A percentile compares a stretch with the other conserved stretches of the same genome.
Evolutionary conservation across 2,329 filamentous ascomycete species (phyloP).

Genomic region (Dothideomycetes sp.): DNA sequence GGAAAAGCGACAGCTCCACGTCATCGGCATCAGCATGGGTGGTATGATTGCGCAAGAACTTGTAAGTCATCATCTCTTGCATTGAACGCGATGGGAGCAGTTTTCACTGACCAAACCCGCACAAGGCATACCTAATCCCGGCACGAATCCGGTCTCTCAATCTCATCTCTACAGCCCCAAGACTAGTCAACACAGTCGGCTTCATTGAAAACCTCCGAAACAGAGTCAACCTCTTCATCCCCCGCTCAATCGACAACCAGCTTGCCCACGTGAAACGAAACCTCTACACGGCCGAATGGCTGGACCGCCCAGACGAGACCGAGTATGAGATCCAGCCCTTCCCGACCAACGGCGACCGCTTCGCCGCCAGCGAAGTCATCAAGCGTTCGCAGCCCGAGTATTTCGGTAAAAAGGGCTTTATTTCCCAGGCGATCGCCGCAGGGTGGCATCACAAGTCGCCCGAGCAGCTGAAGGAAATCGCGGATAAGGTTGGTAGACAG

Average conservation of each 20-base stretch:
- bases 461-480: constrained; percentile 54
- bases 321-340: constrained; percentile 42
- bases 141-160: constrained; percentile 37
- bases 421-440: constrained; percentile 67
- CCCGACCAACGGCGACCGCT: constrained; percentile 68
- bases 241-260: constrained; percentile 57
- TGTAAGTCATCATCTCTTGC: constrained; percentile 21
- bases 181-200: constrained; percentile 34
- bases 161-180: constrained; percentile 38
- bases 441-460: constrained; percentile 68
- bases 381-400: constrained; percentile 53
- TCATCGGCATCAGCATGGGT: constrained; percentile 73
- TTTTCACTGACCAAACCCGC: background rate
- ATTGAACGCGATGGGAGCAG: background rate
- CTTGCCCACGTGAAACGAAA: constrained; percentile 53
- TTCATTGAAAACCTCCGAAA: constrained; percentile 54
- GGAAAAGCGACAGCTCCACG: constrained; percentile 46
- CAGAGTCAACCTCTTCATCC: constrained; percentile 48
- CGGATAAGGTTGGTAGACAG: constrained; percentile 57
- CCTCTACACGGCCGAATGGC: constrained; percentile 56
- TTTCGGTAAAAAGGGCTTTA: constrained; percentile 57
- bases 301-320: constrained; percentile 47
- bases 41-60: constrained; percentile 90
- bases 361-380: constrained; percentile 65
- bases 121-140: constrained; percentile 32